These are phyloP conservation scores for Orbilia javanica DNA, from an alignment of 2,329 filamentous ascomycete genomes.

Conservation along the genomic window DNA sequence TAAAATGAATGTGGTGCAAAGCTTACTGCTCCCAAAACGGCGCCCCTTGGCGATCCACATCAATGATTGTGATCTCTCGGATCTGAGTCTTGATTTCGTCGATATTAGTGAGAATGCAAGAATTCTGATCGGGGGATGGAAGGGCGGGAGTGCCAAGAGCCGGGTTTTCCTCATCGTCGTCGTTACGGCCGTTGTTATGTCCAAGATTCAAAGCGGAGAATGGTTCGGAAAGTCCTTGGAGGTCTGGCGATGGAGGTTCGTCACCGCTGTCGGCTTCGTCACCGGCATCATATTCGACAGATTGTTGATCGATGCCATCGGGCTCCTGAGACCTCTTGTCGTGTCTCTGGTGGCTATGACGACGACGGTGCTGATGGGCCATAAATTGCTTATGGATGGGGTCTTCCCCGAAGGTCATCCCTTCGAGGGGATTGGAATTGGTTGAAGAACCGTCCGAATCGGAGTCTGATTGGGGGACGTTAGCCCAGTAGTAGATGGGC, in stretches of 20 bases:
- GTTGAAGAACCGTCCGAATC: neutral
- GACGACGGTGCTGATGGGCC: too few species aligned
- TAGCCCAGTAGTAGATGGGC: conserved; percentile 3
- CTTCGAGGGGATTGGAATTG: neutral
- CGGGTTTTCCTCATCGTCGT: neutral
- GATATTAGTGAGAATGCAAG: neutral
- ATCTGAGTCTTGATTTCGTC: neutral
- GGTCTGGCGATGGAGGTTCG: neutral
- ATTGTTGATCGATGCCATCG: neutral
- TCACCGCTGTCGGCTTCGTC: conserved; percentile 12
- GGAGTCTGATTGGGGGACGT: neutral
- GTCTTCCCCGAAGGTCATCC: neutral
- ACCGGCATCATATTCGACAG: conserved; percentile 10
- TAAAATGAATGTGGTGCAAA: neutral
- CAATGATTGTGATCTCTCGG: conserved; percentile 11
- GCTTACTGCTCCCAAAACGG: conserved; percentile 33
- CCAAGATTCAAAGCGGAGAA: neutral
- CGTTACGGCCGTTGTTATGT: neutral
- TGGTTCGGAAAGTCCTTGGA: neutral
- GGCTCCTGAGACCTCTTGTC: neutral
- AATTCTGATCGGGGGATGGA: neutral
- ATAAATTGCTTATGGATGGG: neutral
- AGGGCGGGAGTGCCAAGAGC: neutral
- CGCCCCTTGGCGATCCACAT: conserved; percentile 24
- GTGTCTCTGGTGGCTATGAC: neutral